These are phyloP conservation scores for Fusarium irregulare DNA, from an alignment of 2,329 filamentous ascomycete genomes.

Conservation along the genomic window DNA sequence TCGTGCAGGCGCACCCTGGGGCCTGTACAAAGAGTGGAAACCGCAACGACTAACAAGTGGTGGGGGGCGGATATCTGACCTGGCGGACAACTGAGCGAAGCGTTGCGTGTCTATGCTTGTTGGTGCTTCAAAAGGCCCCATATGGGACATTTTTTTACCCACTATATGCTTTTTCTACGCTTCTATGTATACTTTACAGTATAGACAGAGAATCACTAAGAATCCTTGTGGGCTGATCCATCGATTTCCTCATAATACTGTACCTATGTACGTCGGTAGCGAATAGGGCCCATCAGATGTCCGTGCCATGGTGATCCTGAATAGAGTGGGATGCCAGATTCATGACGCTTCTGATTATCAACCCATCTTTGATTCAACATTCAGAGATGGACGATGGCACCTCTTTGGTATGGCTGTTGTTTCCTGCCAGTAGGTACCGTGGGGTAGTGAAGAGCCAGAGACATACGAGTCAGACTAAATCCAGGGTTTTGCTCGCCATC, in stretches of 20 bases:
- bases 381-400: background rate
- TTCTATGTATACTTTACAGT: background rate
- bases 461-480: background rate
- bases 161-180: slow-evolving; percentile 2
- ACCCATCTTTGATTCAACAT: background rate
- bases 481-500: slow-evolving; percentile 14
- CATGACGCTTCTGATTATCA: background rate
- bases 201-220: background rate
- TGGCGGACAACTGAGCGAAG: slow-evolving; percentile 40
- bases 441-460: background rate
- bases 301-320: background rate
- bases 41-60: slow-evolving; percentile 34
- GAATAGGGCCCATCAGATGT: slow-evolving; percentile 3
- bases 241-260: slow-evolving; percentile 1
- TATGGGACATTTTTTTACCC: slow-evolving; percentile 32
- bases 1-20: slow-evolving; percentile 39
- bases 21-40: slow-evolving; percentile 39
- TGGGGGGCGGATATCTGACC: slow-evolving; percentile 32
- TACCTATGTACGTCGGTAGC: background rate
- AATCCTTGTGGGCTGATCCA: slow-evolving; percentile 6
- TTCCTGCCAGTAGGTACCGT: background rate
- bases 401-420: background rate
- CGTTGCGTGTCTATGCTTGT: slow-evolving; percentile 44
- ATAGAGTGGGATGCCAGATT: background rate
- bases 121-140: slow-evolving; percentile 38